phyloP scores from a whole-genome alignment of 1,284 basidiomycete species.

The Meira nashicola region DNA sequence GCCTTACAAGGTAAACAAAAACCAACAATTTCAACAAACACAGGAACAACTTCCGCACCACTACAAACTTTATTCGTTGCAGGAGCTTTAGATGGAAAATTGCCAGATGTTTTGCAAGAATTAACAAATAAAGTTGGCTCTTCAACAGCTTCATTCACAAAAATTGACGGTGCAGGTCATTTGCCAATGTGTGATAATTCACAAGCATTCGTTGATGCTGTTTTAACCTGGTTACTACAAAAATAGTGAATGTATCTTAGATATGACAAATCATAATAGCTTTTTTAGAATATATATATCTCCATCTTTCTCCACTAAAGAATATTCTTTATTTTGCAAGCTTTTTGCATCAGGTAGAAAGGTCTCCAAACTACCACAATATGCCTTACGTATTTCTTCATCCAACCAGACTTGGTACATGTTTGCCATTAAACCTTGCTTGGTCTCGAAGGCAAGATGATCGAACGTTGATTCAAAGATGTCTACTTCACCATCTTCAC shows the following conservation, averaged over 20 bases:
- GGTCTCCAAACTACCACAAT: too few relatives aligned
- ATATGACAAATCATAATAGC: too few relatives aligned
- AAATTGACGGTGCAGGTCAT: constrained; percentile 53
- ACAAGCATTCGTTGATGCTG: constrained; percentile 29
- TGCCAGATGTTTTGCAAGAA: constrained; percentile 53
- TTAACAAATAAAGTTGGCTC: constrained; percentile 38
- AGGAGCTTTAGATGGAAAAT: constrained; percentile 54
- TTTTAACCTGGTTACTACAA: constrained; percentile 32
- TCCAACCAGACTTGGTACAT: too few relatives aligned
- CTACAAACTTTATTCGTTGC: constrained; percentile 50
- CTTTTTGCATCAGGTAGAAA: too few relatives aligned
- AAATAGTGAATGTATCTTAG: neutral
- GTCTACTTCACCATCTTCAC: too few relatives aligned
- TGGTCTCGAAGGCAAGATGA: too few relatives aligned
- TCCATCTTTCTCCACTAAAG: too few relatives aligned
- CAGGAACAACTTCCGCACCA: neutral
- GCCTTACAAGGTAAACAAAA: constrained; percentile 34
- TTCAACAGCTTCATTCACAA: constrained; percentile 39
- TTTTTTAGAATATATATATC: too few relatives aligned
- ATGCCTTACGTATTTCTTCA: too few relatives aligned
- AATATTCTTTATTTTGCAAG: too few relatives aligned
- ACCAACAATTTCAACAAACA: constrained; percentile 54
- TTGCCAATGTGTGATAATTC: constrained; percentile 55
- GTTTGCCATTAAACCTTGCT: too few relatives aligned
- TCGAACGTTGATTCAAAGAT: too few relatives aligned